A percentile compares a stretch with the other conserved stretches of the same genome.
Evolutionary conservation across 2,329 filamentous ascomycete genomes (phyloP).

Genomic region (Fusarium lyarnte): DNA sequence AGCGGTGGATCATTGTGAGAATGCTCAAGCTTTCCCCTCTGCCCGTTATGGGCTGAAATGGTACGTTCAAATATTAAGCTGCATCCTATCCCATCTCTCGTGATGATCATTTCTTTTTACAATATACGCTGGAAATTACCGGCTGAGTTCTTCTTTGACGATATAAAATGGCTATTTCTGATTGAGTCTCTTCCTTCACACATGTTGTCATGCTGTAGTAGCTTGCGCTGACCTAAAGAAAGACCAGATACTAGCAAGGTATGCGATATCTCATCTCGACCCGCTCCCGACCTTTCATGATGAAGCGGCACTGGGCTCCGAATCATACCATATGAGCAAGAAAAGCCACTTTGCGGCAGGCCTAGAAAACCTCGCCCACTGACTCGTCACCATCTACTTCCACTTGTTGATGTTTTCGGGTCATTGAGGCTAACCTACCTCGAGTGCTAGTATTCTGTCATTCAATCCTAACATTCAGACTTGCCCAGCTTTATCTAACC

Average conservation of each 20-base stretch:
- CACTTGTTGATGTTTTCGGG: constrained; percentile 12
- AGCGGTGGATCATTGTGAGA: constrained; percentile 43
- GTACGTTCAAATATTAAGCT: constrained; percentile 42
- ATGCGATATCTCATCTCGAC: constrained; percentile 36
- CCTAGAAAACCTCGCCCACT: constrained; percentile 99
- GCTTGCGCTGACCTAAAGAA: constrained; percentile 47
- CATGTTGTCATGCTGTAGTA: constrained; percentile 14
- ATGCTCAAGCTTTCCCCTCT: constrained; percentile 13
- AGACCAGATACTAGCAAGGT: constrained; percentile 46
- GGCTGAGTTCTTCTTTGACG: constrained; percentile 83
- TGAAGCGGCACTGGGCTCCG: constrained; percentile 99
- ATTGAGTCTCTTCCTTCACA: constrained; percentile 51
- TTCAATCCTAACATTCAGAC: no score
- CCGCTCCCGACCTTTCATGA: constrained; percentile 62
- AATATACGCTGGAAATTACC: constrained; percentile 94
- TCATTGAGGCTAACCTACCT: constrained; percentile 35
- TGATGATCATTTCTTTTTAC: constrained; percentile 73
- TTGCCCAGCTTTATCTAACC: neutral
- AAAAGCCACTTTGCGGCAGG: constrained; percentile 94
- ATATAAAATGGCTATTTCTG: constrained; percentile 90
- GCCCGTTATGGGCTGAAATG: constrained; percentile 28
- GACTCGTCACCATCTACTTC: constrained; percentile 57
- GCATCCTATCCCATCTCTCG: constrained; percentile 24
- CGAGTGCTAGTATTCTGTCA: constrained; percentile 29
- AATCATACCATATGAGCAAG: constrained; percentile 74